Evolutionary conservation across 371 early-diverging fungal genomes (phyloP).

Genomic region (Zopfochytrium polystomum): DNA sequence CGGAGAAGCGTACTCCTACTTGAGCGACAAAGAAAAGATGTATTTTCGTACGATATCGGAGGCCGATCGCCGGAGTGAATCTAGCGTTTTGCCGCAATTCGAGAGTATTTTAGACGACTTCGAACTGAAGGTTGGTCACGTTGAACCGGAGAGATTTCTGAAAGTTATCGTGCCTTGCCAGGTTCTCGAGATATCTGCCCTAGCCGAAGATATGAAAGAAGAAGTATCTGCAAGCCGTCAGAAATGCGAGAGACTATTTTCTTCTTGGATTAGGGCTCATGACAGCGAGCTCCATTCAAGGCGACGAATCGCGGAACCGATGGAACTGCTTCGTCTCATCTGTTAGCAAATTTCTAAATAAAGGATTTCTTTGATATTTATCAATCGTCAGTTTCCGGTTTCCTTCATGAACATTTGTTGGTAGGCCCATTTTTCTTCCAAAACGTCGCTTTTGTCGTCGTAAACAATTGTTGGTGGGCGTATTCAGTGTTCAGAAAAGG

Average conservation of each 20-base stretch:
- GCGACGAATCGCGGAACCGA: slow-evolving; percentile 15
- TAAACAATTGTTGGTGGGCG: no score
- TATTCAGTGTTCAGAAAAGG: no score
- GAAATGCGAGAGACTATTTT: slow-evolving; percentile 19
- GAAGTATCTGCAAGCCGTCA: slow-evolving; percentile 1
- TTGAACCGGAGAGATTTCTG: not conserved
- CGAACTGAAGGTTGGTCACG: not conserved
- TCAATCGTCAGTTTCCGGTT: no score
- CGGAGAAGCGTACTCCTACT: not conserved
- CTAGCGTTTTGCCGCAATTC: not conserved
- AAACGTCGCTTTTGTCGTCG: no score
- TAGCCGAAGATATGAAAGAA: not conserved
- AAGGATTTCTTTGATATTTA: no score
- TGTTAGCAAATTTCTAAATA: no score
- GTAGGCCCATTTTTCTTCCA: no score
- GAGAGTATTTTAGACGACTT: not conserved
- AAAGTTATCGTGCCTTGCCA: not conserved
- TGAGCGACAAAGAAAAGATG: not conserved
- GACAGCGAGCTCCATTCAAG: slow-evolving; percentile 13
- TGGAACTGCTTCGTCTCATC: slow-evolving; percentile 19
- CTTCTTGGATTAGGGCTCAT: slow-evolving; percentile 14
- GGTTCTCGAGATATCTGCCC: slow-evolving; percentile 5
- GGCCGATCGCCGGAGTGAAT: slow-evolving; percentile 6
- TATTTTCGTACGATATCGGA: not conserved
- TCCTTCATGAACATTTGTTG: no score